A percentile compares a stretch with the other conserved stretches of the same genome.
These are phyloP conservation scores for Aphanomyces invadans DNA, from an alignment of 352 stramenopile species.

Conservation along the genomic window DNA sequence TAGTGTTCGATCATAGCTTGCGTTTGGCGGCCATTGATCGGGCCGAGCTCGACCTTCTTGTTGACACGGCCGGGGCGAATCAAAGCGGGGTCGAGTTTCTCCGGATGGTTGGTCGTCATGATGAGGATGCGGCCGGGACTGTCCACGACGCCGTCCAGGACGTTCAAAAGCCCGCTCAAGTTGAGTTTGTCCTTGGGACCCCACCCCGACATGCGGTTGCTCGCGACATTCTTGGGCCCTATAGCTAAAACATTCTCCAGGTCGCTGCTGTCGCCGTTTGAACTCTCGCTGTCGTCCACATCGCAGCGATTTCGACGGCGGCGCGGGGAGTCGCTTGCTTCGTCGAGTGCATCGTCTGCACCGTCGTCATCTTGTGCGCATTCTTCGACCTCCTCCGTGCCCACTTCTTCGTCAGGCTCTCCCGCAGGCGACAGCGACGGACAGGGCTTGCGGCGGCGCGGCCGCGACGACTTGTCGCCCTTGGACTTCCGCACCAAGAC, in stretches of 20 bases:
- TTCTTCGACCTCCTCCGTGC: no score
- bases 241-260: background rate
- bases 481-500: slow-evolving; percentile 41
- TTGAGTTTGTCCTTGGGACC: slow-evolving; percentile 54
- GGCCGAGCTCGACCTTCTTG: slow-evolving; percentile 68
- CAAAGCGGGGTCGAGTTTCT: slow-evolving; percentile 88
- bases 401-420: no score
- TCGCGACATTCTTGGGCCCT: background rate
- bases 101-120: slow-evolving; percentile 91
- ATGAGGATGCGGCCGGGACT: slow-evolving; percentile 85
- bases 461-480: background rate
- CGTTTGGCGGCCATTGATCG: slow-evolving; percentile 43
- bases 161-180: slow-evolving; percentile 80
- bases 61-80: slow-evolving; percentile 87
- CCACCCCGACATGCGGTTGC: slow-evolving; percentile 15
- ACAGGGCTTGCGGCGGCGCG: no score
- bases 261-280: slow-evolving; percentile 27
- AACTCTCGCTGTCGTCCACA: slow-evolving; percentile 10
- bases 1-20: slow-evolving; percentile 71
- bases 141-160: slow-evolving; percentile 88
- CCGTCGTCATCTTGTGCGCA: no score
- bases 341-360: no score
- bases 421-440: no score
- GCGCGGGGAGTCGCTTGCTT: background rate
- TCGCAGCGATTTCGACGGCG: background rate